Evolutionary conservation across 768 basidiomycete species (phyloP), one percentile per base, ranked within the genome.

Genomic region (Porpolomopsis calyptriformis): DNA sequence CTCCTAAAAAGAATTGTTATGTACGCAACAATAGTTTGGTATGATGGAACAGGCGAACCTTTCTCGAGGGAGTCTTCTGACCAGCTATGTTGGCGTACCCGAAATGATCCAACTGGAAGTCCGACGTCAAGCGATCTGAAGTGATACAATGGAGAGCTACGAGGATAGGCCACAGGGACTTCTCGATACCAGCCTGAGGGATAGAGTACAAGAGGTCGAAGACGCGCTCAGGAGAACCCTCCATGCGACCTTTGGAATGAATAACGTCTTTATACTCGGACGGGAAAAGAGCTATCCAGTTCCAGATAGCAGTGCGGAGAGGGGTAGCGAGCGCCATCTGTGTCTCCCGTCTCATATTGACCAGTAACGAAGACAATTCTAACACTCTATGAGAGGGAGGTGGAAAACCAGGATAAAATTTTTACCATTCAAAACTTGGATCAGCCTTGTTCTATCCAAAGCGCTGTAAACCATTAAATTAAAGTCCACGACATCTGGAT

Each of bases 221-320:
- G 2, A 93, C 76, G 6, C 85, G 77, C 57, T 96, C 90, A 1
- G 90, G 82, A 0, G 80, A 78, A 35, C 85, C 87, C 48, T 94
- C 92, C 10, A 86, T 67, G 38, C 67, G 72, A 23, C 80, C 77
- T 37, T 80, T 71, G 2, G 70, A 67, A 8, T 73, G 69, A 29
- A 90, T 71, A 4, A 77, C 71, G 5, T 88, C 80, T 44, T 82
- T 81, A 59, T 80, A 94, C 57, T 96, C 87, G 4, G 68, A 64
- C 0, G 87, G 82, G 55, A 82, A 85, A 19, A 76, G 67, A 24
- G 84, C 80, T 25, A 93, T 80, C 89, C 89, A 94, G 51, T 84
- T 89, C 90, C 91, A 93, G 22, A 94, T 68, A 1, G 86, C 87
- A 23, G 74, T 70, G 18, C 88, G 77, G 27, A 94, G 70, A 22